A percentile compares a stretch with the other conserved stretches of the same genome.
phyloP scores from a whole-genome alignment of 2,329 filamentous ascomycete genomes.

The Akanthomyces muscarius region DNA sequence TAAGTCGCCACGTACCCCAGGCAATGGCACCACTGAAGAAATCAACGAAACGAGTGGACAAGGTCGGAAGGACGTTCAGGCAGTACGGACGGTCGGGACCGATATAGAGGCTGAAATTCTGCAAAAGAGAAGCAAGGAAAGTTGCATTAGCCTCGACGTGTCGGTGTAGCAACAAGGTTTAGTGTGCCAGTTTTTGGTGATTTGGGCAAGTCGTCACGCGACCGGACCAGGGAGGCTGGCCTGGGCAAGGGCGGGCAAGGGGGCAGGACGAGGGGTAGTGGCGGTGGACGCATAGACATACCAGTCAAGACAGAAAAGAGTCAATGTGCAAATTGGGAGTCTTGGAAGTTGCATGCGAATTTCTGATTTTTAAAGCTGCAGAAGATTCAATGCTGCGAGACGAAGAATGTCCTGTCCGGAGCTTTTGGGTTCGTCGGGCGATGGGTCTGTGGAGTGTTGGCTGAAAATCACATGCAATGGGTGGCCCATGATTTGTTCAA shows the following conservation, averaged over 20 bases:
- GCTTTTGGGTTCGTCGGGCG: constrained; percentile 5
- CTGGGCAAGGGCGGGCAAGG: not conserved
- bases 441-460: constrained; percentile 15
- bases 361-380: not conserved
- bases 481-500: constrained; percentile 11
- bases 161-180: constrained; percentile 17
- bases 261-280: not conserved
- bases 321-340: not conserved
- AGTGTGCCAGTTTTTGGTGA: constrained; percentile 8
- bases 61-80: not conserved
- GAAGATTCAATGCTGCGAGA: not conserved
- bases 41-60: not conserved
- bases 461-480: constrained; percentile 15
- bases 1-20: constrained; percentile 10
- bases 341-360: not conserved
- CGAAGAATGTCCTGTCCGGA: not conserved
- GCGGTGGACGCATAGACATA: not conserved
- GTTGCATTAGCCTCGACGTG: constrained; percentile 3
- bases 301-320: not conserved
- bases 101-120: not conserved
- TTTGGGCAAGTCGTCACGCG: constrained; percentile 16
- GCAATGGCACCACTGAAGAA: constrained; percentile 2
- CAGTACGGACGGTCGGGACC: not conserved
- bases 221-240: constrained; percentile 1
- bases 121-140: not conserved